These are phyloP conservation scores for Chernovozyma sophiae-reginae DNA, from an alignment of 1,139 yeast genomes.

Conservation along the genomic window DNA sequence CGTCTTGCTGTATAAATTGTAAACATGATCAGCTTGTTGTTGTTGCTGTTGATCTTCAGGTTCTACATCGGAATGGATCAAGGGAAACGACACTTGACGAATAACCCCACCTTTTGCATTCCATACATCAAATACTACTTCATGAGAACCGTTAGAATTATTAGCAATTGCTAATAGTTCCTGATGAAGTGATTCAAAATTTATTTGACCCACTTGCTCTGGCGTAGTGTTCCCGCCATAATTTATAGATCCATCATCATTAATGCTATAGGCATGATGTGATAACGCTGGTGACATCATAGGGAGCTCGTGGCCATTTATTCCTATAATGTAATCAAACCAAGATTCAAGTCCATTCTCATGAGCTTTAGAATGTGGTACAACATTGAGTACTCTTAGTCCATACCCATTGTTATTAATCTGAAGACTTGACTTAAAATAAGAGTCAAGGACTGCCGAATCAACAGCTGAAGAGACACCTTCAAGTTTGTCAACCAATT, in stretches of 20 bases:
- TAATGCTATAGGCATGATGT: slow-evolving; percentile 29
- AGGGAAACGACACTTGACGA: slow-evolving; percentile 48
- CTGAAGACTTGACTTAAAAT: slow-evolving; percentile 44
- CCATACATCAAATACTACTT: slow-evolving; percentile 70
- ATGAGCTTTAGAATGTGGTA: slow-evolving; percentile 39
- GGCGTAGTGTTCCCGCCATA: slow-evolving; percentile 34
- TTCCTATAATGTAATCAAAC: slow-evolving; percentile 79
- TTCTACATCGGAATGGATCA: slow-evolving; percentile 28
- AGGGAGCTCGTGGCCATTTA: slow-evolving; percentile 73
- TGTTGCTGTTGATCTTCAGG: slow-evolving; percentile 8
- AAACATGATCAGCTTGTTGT: slow-evolving; percentile 6
- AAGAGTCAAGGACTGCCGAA: slow-evolving; percentile 38
- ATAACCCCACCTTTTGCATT: slow-evolving; percentile 80
- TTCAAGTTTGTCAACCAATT: slow-evolving; percentile 74
- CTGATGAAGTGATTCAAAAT: slow-evolving; percentile 30
- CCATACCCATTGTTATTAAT: slow-evolving; percentile 43
- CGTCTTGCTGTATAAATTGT: slow-evolving; percentile 15
- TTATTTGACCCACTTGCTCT: slow-evolving; percentile 37
- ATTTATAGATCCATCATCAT: slow-evolving; percentile 41
- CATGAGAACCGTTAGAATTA: slow-evolving; percentile 23
- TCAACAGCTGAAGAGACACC: slow-evolving; percentile 29
- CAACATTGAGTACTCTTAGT: slow-evolving; percentile 37
- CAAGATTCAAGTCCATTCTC: slow-evolving; percentile 60
- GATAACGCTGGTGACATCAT: slow-evolving; percentile 37
- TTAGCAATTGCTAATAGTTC: slow-evolving; percentile 34